A percentile compares a stretch with the other conserved stretches of the same genome.
Conservation (phyloP, 1,284 basidiomycete species). For the Trichosporon asahii region DNA sequence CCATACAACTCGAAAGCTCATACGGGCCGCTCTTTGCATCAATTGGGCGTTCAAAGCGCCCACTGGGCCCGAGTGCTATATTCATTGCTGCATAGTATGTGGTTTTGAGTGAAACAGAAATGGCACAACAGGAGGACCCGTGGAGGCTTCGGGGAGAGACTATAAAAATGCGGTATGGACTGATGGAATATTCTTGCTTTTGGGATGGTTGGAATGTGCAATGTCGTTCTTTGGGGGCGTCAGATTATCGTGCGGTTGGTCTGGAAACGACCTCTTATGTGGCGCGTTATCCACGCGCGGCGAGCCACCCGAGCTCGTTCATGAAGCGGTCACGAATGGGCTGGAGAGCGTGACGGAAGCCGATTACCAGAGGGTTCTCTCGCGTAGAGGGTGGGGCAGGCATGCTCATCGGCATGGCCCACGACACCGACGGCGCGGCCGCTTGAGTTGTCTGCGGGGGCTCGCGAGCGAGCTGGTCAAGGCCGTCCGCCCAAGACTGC, state of each 20-base stretch:
- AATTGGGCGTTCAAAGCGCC: not conserved
- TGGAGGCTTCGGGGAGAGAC: not conserved
- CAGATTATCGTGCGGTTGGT: not conserved
- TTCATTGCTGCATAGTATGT: not conserved
- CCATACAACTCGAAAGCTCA: too few relatives aligned
- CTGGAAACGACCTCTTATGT: not conserved
- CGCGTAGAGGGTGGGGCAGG: not conserved
- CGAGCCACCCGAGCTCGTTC: constrained; percentile 43
- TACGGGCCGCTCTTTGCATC: not conserved
- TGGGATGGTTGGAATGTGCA: not conserved
- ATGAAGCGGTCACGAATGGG: constrained; percentile 34
- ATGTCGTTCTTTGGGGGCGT: not conserved
- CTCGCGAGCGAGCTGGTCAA: constrained; percentile 28
- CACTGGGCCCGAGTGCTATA: not conserved
- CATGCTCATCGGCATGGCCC: constrained; percentile 20
- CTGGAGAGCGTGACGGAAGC: constrained; percentile 36
- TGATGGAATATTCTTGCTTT: constrained; percentile 5
- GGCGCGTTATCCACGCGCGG: not conserved
- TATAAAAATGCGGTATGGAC: not conserved
- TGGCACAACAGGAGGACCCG: not conserved
- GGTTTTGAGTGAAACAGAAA: not conserved
- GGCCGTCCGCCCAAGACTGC: constrained; percentile 33
- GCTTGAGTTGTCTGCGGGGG: not conserved
- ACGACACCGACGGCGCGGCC: constrained; percentile 9
- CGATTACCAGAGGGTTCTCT: constrained; percentile 26